Conservation (phyloP, 2,329 filamentous ascomycete genomes). For the Colletotrichum neosansevieriae region DNA sequence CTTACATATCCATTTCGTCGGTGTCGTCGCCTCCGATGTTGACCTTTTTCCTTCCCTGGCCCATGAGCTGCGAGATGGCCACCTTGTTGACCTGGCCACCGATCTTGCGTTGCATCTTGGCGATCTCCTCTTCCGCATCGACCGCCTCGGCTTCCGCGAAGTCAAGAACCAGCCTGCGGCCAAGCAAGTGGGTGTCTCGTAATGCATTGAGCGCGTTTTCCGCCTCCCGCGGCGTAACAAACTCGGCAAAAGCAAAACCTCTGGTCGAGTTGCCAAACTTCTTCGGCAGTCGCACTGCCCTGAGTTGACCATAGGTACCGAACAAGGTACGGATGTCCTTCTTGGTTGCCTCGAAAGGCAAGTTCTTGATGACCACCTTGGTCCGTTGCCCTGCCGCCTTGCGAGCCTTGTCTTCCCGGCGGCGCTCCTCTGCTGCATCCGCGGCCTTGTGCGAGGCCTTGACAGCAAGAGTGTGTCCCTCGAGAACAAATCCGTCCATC, state of each 20-base stretch:
- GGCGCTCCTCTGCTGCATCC: constrained; percentile 88
- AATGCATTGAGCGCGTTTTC: constrained; percentile 90
- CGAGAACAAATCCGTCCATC: constrained; percentile 92
- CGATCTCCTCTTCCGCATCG: constrained; percentile 95
- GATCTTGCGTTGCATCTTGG: constrained; percentile 97
- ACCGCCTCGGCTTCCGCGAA: constrained; percentile 90
- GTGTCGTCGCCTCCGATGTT: constrained; percentile 78
- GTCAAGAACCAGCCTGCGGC: constrained; percentile 88
- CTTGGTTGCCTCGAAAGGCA: constrained; percentile 95
- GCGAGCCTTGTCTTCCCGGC: constrained; percentile 85
- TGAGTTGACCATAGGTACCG: constrained; percentile 89
- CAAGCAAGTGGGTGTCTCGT: constrained; percentile 92
- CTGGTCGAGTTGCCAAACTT: constrained; percentile 91
- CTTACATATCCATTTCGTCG: constrained; percentile 56
- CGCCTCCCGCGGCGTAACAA: constrained; percentile 90
- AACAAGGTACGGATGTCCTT: constrained; percentile 91
- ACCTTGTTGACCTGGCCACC: constrained; percentile 91
- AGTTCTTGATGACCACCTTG: constrained; percentile 97
- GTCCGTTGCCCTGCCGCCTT: constrained; percentile 82
- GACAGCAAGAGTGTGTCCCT: constrained; percentile 86
- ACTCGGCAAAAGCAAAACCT: constrained; percentile 97
- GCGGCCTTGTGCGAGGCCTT: constrained; percentile 88
- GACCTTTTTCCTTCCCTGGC: constrained; percentile 87
- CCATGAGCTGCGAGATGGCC: constrained; percentile 87
- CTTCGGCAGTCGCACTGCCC: constrained; percentile 92